phyloP scores from a whole-genome alignment of 164 flowering plant genomes.

The Chimonanthus salicifolius region DNA sequence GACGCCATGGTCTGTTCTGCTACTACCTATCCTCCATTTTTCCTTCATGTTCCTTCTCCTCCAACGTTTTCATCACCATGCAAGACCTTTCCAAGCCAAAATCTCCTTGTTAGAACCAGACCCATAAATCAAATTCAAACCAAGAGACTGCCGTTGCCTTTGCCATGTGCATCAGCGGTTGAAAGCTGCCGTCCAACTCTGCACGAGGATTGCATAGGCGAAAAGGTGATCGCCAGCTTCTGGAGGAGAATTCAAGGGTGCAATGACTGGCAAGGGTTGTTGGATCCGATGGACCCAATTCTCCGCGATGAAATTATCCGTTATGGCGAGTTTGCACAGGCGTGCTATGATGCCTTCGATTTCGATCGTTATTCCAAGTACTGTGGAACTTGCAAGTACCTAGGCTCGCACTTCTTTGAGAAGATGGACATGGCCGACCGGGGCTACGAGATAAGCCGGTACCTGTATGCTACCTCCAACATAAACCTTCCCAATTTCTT shows the following conservation, averaged over 20 bases:
- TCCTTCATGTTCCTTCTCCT: not conserved
- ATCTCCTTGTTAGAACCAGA: not conserved
- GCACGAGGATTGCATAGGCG: not conserved
- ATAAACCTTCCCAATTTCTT: slow-evolving; percentile 77
- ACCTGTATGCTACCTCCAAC: slow-evolving; percentile 72
- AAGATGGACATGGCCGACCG: slow-evolving; percentile 34
- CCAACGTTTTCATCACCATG: not conserved
- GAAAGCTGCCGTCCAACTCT: not conserved
- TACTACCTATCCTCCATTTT: not conserved
- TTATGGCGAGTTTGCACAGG: slow-evolving; percentile 70
- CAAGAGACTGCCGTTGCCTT: not conserved
- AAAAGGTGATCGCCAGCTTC: slow-evolving; percentile 12
- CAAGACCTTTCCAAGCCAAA: not conserved
- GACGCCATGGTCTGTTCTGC: not conserved
- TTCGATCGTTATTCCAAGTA: slow-evolving; percentile 66
- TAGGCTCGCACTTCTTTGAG: slow-evolving; percentile 43
- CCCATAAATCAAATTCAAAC: not conserved
- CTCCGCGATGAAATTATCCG: slow-evolving; percentile 63
- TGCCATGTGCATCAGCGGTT: not conserved
- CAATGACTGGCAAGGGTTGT: slow-evolving; percentile 51
- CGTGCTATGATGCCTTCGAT: slow-evolving; percentile 81
- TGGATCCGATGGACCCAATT: slow-evolving; percentile 55
- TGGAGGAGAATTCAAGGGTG: slow-evolving; percentile 66
- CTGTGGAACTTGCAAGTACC: slow-evolving; percentile 66
- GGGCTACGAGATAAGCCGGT: slow-evolving; percentile 46